phyloP scores from a whole-genome alignment of 139 green algal species.

The Coelastrella sp. region DNA sequence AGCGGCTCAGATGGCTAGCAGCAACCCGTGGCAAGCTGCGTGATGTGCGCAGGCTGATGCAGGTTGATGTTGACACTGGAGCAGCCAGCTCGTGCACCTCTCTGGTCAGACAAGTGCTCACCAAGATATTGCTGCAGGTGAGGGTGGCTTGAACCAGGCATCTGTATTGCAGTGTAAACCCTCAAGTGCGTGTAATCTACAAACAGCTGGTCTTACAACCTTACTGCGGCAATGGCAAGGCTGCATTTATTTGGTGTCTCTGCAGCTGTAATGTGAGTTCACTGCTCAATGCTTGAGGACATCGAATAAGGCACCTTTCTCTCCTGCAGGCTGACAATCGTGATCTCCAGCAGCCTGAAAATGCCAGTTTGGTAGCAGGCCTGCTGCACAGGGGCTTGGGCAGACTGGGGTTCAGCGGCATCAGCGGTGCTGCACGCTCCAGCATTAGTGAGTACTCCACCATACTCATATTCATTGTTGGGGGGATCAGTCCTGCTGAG shows the following conservation, averaged over 20 bases:
- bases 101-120: constrained; percentile 51
- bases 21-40: constrained; percentile 30
- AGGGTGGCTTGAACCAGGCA: neutral
- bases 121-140: constrained; percentile 56
- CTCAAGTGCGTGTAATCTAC: too few species aligned
- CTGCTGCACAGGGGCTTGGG: constrained; percentile 70
- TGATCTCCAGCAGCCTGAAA: constrained; percentile 52
- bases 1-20: constrained; percentile 39
- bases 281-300: too few species aligned
- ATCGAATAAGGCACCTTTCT: too few species aligned
- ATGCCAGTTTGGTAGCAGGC: constrained; percentile 59
- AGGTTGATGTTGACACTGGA: constrained; percentile 54
- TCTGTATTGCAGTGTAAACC: too few species aligned
- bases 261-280: too few species aligned
- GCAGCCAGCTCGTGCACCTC: constrained; percentile 36
- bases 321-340: constrained; percentile 40
- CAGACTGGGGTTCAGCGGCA: constrained; percentile 61
- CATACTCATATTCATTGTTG: constrained; percentile 79
- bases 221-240: too few species aligned
- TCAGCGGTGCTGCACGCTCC: neutral
- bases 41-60: constrained; percentile 50
- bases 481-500: constrained; percentile 65
- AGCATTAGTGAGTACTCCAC: constrained; percentile 52
- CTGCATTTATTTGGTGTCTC: too few species aligned
- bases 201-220: too few species aligned